phyloP scores from a whole-genome alignment of 352 stramenopile genomes.

The Thalassiosira livingstoniorum region DNA sequence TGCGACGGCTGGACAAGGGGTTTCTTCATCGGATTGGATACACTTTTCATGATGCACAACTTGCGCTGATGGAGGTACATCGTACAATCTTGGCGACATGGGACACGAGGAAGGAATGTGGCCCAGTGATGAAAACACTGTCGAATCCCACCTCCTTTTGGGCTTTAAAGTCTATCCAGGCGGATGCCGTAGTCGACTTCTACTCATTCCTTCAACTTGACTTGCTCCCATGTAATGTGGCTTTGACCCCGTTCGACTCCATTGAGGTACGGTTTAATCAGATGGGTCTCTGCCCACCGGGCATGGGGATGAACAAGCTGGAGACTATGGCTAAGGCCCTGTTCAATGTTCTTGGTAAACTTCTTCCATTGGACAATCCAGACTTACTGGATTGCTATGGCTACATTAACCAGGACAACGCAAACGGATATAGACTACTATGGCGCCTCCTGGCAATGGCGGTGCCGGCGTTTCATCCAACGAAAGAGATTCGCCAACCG shows the following conservation, averaged over 20 bases:
- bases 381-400: not conserved
- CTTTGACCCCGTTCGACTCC: not conserved
- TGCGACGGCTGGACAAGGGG: no score
- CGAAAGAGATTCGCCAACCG: no score
- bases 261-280: not conserved
- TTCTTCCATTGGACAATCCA: not conserved
- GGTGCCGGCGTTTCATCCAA: not conserved
- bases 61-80: no score
- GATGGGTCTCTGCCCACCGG: not conserved
- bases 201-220: not conserved
- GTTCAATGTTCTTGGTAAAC: not conserved
- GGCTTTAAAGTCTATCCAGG: not conserved
- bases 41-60: no score
- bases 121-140: no score
- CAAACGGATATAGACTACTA: no score
- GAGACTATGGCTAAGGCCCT: not conserved
- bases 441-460: not conserved
- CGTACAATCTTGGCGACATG: no score
- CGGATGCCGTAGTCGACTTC: not conserved
- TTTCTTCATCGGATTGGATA: no score
- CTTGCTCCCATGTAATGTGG: not conserved
- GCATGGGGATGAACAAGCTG: not conserved
- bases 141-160: no score
- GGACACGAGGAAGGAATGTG: no score
- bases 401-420: no score